These are phyloP conservation scores for Candida qinlingensis DNA, from an alignment of 805 yeast species.

Conservation along the genomic window DNA sequence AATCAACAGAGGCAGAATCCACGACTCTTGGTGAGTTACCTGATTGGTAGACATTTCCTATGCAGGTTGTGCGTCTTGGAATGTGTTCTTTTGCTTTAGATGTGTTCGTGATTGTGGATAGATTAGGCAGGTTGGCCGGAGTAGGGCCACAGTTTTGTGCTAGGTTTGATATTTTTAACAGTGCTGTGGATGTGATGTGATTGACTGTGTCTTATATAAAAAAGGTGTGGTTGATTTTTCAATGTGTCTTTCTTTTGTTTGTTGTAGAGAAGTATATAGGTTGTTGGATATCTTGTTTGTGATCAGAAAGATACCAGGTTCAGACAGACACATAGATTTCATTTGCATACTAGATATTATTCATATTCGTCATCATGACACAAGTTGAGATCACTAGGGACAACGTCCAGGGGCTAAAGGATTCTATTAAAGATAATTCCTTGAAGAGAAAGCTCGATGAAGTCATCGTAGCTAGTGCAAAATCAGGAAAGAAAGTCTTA, in stretches of 20 bases:
- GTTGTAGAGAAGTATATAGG: too few species aligned
- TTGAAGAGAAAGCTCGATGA: conserved; percentile 18
- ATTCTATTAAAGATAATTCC: neutral
- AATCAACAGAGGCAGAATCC: too few species aligned
- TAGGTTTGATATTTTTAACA: too few species aligned
- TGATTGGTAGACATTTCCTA: neutral
- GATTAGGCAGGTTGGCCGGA: neutral
- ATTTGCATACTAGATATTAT: neutral
- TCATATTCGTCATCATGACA: neutral
- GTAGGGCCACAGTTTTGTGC: too few species aligned
- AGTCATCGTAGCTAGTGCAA: neutral
- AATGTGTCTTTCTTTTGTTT: too few species aligned
- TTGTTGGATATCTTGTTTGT: too few species aligned
- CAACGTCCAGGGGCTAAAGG: neutral
- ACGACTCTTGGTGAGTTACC: neutral
- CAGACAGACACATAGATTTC: too few species aligned
- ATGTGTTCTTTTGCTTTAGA: neutral
- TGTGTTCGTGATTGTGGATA: neutral
- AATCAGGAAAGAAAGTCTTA: neutral
- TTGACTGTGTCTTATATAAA: too few species aligned
- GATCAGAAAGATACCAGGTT: too few species aligned
- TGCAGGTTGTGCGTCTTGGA: too few species aligned
- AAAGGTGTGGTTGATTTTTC: too few species aligned
- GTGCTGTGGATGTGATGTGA: too few species aligned
- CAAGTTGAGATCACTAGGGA: conserved; percentile 1